phyloP scores from a whole-genome alignment of 352 stramenopile species.

The Albugo laibachii region DNA sequence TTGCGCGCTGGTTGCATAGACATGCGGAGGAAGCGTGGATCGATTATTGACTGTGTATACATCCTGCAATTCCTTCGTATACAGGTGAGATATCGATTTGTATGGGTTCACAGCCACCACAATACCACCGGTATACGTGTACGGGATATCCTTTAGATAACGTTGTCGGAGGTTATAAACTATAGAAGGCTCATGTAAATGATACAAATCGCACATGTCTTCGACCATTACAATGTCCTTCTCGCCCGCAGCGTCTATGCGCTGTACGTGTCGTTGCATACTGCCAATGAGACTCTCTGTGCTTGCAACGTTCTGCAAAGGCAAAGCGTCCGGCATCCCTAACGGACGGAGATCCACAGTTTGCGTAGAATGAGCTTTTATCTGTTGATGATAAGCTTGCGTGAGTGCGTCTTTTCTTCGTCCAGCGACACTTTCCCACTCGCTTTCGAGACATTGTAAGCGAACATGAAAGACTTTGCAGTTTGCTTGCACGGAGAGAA shows the following conservation, averaged over 20 bases:
- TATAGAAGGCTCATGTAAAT: constrained; percentile 83
- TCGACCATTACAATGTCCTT: constrained; percentile 26
- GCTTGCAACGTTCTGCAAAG: constrained; percentile 34
- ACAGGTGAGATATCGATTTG: constrained; percentile 72
- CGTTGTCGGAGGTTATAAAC: constrained; percentile 82
- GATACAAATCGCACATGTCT: constrained; percentile 69
- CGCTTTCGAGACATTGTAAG: constrained; percentile 11
- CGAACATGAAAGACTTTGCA: constrained; percentile 52
- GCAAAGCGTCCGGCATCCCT: constrained; percentile 53
- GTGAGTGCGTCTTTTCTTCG: constrained; percentile 6
- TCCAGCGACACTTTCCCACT: constrained; percentile 2
- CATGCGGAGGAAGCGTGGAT: constrained; percentile 65
- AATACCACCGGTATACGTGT: constrained; percentile 95
- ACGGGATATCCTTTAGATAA: constrained; percentile 77
- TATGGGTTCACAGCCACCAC: constrained; percentile 95
- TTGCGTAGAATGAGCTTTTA: constrained; percentile 19
- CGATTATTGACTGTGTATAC: constrained; percentile 36
- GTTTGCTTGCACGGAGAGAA: constrained; percentile 32
- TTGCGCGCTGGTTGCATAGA: constrained; percentile 77
- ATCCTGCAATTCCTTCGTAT: constrained; percentile 51
- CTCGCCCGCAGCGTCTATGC: constrained; percentile 7
- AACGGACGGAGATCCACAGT: constrained; percentile 46
- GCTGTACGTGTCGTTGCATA: constrained; percentile 2
- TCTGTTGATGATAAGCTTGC: constrained; percentile 1
- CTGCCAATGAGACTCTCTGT: background rate